Percentiles rank a stretch among this genome's conserved stretches.
Evolutionary conservation across 257 asterid species (phyloP).

Genomic region (Petunia axillaris): DNA sequence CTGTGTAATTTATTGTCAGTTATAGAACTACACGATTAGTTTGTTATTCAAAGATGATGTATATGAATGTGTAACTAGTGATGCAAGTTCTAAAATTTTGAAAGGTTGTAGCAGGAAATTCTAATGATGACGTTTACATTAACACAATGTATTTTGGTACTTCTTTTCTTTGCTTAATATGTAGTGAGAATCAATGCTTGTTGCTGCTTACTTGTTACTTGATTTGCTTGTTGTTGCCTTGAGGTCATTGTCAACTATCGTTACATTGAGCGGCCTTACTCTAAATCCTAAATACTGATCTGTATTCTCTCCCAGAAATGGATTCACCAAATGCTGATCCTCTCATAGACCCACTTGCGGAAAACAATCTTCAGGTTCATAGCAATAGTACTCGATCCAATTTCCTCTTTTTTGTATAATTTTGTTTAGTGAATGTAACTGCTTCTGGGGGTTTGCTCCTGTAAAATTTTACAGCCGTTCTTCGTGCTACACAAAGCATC

Average conservation of each 20-base stretch:
- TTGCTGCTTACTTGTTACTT: background rate
- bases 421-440: background rate
- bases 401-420: background rate
- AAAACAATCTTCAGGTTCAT: constrained; percentile 53
- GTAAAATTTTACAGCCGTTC: constrained; percentile 56
- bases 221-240: background rate
- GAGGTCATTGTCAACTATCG: background rate
- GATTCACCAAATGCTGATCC: constrained; percentile 6
- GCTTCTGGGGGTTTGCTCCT: background rate
- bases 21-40: no score
- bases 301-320: constrained; percentile 2
- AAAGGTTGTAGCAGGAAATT: no score
- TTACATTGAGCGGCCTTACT: background rate
- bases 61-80: no score
- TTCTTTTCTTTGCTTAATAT: background rate
- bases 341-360: constrained; percentile 21
- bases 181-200: background rate
- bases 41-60: no score
- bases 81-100: no score
- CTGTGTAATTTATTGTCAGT: no score
- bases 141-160: no score
- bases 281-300: background rate
- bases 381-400: background rate
- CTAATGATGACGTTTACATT: background rate
- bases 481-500: constrained; percentile 81